phyloP scores from a whole-genome alignment of 2,329 filamentous ascomycete species.

The Fusarium sororula region DNA sequence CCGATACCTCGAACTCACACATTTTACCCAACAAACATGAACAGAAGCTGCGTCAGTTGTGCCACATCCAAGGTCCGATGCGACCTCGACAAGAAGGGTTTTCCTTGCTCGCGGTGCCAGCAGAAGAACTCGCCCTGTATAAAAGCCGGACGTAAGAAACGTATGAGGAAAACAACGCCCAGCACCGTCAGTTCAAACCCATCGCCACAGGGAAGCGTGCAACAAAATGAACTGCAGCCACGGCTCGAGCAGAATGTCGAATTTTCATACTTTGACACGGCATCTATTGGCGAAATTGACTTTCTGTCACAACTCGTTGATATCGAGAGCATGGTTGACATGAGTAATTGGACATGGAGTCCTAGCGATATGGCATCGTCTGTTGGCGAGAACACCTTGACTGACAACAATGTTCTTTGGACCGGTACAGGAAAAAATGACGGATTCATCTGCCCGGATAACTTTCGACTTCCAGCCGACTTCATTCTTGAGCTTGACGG shows the following conservation, averaged over 20 bases:
- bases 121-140: not conserved
- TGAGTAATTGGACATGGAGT: not conserved
- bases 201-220: fast-evolving
- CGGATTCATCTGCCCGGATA: not conserved
- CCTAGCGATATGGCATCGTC: not conserved
- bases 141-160: not conserved
- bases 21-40: not conserved
- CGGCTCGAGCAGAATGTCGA: not conserved
- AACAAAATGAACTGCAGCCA: not conserved
- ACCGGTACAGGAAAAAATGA: not conserved
- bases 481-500: not conserved
- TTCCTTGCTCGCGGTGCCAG: not conserved
- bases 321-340: not conserved
- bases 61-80: not conserved
- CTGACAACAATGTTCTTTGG: not conserved
- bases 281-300: not conserved
- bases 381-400: no score
- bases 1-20: not conserved
- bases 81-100: not conserved
- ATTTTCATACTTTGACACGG: not conserved
- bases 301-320: not conserved
- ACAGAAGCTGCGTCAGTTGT: not conserved
- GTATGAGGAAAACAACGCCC: not conserved
- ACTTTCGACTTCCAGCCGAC: not conserved
- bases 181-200: not conserved